These are phyloP conservation scores for Dryas alaskensis DNA, from an alignment of 306 rosid species.

Conservation along the genomic window DNA sequence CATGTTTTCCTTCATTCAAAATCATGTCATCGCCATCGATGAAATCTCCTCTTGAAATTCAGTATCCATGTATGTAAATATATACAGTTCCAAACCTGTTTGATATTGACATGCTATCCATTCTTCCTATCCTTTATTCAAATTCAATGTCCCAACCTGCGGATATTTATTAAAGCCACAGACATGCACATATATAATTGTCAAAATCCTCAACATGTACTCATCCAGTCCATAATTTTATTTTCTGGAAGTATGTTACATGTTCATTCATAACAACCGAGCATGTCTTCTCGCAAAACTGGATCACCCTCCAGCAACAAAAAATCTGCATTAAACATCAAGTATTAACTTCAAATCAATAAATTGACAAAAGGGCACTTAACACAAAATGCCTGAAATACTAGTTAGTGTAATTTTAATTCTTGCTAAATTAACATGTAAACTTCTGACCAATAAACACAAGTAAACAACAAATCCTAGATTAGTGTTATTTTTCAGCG, in stretches of 20 bases:
- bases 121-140: constrained; percentile 2
- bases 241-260: constrained; percentile 7
- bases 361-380: not conserved
- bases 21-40: too few species aligned
- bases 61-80: not conserved
- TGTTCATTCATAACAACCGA: not conserved
- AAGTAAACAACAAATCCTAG: not conserved
- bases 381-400: not conserved
- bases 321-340: not conserved
- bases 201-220: constrained; percentile 14
- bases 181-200: constrained; percentile 4
- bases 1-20: not conserved
- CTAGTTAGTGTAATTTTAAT: not conserved
- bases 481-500: not conserved
- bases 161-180: not conserved
- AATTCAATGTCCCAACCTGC: not conserved
- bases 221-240: not conserved
- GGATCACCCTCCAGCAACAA: not conserved
- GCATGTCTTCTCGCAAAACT: constrained; percentile 4
- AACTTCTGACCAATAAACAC: not conserved
- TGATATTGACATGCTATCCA: not conserved
- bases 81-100: not conserved
- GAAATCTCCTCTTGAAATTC: not conserved
- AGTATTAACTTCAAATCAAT: not conserved
- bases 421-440: not conserved